phyloP scores from a whole-genome alignment of 257 asterid genomes.

The Euphrasia confusa region DNA sequence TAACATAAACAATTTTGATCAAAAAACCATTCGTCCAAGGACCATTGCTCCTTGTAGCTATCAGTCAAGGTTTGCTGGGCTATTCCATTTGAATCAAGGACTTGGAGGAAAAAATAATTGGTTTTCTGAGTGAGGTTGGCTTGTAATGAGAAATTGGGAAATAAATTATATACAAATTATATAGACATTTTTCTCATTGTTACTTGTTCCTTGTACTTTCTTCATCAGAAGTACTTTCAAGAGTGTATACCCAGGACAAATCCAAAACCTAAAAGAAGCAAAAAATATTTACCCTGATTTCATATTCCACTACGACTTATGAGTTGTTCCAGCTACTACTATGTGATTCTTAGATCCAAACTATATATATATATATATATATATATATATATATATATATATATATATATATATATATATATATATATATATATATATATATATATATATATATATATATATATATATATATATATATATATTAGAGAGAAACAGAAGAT shows the following conservation, averaged over 20 bases:
- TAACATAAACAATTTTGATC: conserved; percentile 1
- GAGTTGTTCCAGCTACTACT: no score
- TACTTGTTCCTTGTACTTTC: background rate
- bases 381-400: no score
- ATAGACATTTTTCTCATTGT: background rate
- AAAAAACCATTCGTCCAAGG: background rate
- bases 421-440: no score
- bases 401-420: background rate
- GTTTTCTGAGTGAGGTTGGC: background rate
- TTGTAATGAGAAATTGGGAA: background rate
- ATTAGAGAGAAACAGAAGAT: no score
- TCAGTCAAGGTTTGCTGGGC: background rate
- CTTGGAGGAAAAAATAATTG: background rate
- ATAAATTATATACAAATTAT: background rate
- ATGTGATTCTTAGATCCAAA: no score
- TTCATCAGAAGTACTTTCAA: background rate
- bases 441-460: no score
- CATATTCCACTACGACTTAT: background rate
- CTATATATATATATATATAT: background rate
- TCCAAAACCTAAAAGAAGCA: background rate
- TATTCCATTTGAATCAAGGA: background rate
- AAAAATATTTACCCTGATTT: background rate
- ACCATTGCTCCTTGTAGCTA: conserved; percentile 8
- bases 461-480: no score
- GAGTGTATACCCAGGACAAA: background rate